phyloP scores from a whole-genome alignment of 768 basidiomycete species.

The Auriscalpium orientale region DNA sequence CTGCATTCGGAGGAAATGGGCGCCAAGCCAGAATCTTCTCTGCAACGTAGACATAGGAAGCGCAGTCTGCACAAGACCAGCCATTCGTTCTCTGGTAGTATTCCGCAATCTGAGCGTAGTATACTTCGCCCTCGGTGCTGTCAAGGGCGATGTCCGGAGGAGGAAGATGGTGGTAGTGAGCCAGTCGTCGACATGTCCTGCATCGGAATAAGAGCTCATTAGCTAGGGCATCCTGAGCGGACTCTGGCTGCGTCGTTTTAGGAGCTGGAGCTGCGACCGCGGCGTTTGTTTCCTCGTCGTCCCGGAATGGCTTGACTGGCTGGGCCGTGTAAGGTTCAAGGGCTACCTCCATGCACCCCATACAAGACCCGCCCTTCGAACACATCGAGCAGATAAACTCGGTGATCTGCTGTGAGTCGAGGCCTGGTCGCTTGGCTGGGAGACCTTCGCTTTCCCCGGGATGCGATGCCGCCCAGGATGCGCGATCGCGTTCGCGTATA shows the following conservation, averaged over 20 bases:
- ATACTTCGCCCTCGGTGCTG: conserved; percentile 21
- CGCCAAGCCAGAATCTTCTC: conserved; percentile 93
- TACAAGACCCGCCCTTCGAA: conserved; percentile 69
- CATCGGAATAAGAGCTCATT: conserved; percentile 71
- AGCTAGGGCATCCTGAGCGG: conserved; percentile 10
- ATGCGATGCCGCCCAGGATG: conserved; percentile 27
- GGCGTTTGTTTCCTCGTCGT: conserved; percentile 2
- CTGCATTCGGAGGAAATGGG: conserved; percentile 60
- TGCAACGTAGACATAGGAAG: conserved; percentile 57
- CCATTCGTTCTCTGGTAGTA: conserved; percentile 47
- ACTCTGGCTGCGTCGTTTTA: conserved; percentile 33
- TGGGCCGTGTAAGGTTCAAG: conserved; percentile 35
- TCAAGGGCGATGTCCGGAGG: conserved; percentile 31
- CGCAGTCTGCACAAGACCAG: conserved; percentile 77
- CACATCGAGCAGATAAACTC: conserved; percentile 76
- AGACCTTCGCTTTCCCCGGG: background rate
- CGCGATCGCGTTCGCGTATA: conserved; percentile 43
- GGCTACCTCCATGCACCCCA: conserved; percentile 59
- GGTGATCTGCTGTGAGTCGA: conserved; percentile 45
- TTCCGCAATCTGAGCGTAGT: conserved; percentile 38
- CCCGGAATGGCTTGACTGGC: background rate
- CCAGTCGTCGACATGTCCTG: conserved; percentile 70
- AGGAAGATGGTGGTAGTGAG: conserved; percentile 74
- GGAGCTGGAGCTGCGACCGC: background rate
- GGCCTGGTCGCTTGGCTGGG: conserved; percentile 4